phyloP scores from a whole-genome alignment of 495 filamentous ascomycete genomes.

The Cercophora scortea region DNA sequence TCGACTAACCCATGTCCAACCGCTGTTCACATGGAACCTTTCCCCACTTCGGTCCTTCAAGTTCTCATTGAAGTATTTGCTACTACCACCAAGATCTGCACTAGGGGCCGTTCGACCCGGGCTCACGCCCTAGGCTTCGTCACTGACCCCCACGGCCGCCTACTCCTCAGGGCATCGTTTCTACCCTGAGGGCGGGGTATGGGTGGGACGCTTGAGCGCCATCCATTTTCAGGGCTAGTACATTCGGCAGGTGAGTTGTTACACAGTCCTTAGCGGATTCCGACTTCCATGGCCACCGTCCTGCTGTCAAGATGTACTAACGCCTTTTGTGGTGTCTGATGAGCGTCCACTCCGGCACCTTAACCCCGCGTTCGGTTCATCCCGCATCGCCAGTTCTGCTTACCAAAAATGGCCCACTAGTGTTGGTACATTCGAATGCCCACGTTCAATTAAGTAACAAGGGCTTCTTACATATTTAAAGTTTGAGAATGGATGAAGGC shows the following conservation, averaged over 20 bases:
- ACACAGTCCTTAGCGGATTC: constrained; percentile 56
- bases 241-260: constrained; percentile 59
- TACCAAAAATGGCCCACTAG: constrained; percentile 64
- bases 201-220: constrained; percentile 58
- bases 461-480: constrained; percentile 71
- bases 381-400: constrained; percentile 62
- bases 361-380: constrained; percentile 65
- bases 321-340: constrained; percentile 63
- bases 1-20: constrained; percentile 64
- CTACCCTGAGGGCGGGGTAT: constrained; percentile 55
- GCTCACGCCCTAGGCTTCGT: constrained; percentile 61
- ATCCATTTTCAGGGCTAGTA: constrained; percentile 60
- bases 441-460: constrained; percentile 63
- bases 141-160: constrained; percentile 21
- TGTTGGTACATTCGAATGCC: constrained; percentile 59
- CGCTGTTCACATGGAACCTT: constrained; percentile 64
- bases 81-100: constrained; percentile 70
- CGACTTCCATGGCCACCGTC: constrained; percentile 59
- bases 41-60: constrained; percentile 66
- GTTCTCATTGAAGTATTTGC: constrained; percentile 70
- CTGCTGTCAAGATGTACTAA: constrained; percentile 57
- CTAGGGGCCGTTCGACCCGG: constrained; percentile 59
- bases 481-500: constrained; percentile 71
- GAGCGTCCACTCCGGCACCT: constrained; percentile 64
- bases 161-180: constrained; percentile 43